These are phyloP conservation scores for Pseudonitzschia multistriata DNA, from an alignment of 108 stramenopile species.

Conservation along the genomic window DNA sequence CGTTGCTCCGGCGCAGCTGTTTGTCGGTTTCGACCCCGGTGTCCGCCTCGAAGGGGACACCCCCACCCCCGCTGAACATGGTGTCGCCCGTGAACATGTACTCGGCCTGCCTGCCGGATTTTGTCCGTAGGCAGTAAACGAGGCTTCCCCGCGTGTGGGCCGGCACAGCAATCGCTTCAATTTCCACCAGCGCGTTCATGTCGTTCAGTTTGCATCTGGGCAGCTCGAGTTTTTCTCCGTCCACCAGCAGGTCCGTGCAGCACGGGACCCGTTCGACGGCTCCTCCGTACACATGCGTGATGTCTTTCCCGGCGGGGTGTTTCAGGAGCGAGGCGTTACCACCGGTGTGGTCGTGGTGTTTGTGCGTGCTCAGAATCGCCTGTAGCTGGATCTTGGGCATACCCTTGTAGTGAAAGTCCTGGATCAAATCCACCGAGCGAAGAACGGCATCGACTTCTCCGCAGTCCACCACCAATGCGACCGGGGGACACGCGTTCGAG, in stretches of 20 bases:
- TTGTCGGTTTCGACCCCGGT: constrained; percentile 47
- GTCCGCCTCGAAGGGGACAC: constrained; percentile 83
- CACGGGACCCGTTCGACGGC: constrained; percentile 78
- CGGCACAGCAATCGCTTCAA: constrained; percentile 72
- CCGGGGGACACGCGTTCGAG: constrained; percentile 28
- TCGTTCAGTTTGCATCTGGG: constrained; percentile 56
- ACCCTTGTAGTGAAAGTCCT: constrained; percentile 46
- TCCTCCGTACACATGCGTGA: constrained; percentile 52
- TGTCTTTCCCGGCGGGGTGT: constrained; percentile 20
- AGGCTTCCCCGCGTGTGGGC: constrained; percentile 79
- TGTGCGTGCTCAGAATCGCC: constrained; percentile 74
- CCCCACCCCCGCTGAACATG: constrained; percentile 76
- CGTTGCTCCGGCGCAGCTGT: constrained; percentile 41
- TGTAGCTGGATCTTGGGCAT: constrained; percentile 49
- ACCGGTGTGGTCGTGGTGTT: constrained; percentile 85
- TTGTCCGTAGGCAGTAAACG: constrained; percentile 62
- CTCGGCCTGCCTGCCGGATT: constrained; percentile 25
- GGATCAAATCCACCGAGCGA: constrained; percentile 51
- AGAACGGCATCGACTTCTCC: constrained; percentile 55
- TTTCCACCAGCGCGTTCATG: constrained; percentile 62
- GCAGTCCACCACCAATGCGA: constrained; percentile 68
- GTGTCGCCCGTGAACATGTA: constrained; percentile 84
- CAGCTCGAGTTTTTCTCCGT: constrained; percentile 69
- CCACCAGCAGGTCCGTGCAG: constrained; percentile 51
- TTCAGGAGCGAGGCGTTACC: constrained; percentile 44